Conservation (phyloP, 1,139 yeast species). For the Pichia sp. region DNA sequence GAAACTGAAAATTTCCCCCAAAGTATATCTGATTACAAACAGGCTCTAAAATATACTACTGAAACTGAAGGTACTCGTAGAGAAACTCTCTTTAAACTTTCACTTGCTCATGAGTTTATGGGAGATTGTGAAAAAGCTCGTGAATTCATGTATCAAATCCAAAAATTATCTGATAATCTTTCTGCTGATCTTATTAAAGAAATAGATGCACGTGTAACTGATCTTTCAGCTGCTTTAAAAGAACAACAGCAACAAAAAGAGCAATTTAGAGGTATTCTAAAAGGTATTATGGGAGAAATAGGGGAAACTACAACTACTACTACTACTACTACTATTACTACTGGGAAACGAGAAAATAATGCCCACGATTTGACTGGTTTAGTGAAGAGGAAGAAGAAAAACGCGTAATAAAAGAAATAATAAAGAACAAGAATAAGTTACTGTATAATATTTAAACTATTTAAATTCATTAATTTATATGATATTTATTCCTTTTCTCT, state of each 20-base stretch:
- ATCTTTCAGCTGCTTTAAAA: no score
- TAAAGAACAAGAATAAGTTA: no score
- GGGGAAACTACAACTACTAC: no score
- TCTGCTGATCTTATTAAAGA: no score
- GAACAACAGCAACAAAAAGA: no score
- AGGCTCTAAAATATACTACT: not conserved
- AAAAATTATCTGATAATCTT: no score
- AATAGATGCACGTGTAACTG: no score
- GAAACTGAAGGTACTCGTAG: constrained; percentile 42
- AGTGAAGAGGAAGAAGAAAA: constrained; percentile 38
- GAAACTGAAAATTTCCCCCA: constrained; percentile 81
- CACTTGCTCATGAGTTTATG: constrained; percentile 70
- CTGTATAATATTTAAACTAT: not conserved
- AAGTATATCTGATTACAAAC: constrained; percentile 57
- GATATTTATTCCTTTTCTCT: not conserved
- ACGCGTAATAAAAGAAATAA: not conserved
- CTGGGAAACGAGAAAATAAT: constrained; percentile 29
- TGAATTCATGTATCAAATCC: no score
- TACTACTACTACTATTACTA: no score
- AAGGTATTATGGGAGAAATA: no score
- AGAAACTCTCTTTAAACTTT: constrained; percentile 77
- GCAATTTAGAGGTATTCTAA: no score
- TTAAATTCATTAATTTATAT: not conserved
- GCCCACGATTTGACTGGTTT: constrained; percentile 44
- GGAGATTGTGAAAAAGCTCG: constrained; percentile 43